Evolutionary conservation across 2,329 filamentous ascomycete genomes (phyloP).

Genomic region (Microthyrium microscopicum): DNA sequence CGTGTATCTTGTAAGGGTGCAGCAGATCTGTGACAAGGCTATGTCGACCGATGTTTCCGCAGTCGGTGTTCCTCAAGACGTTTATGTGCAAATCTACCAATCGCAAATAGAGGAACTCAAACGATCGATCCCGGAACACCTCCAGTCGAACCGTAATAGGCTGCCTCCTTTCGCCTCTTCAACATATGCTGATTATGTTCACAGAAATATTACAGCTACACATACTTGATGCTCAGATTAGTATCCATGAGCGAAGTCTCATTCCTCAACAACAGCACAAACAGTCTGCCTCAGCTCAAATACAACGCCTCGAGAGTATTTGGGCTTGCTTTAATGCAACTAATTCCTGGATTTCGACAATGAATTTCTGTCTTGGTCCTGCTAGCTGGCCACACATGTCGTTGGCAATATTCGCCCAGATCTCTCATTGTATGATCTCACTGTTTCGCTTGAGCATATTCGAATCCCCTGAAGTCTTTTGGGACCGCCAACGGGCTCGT

Average conservation of each 20-base stretch:
- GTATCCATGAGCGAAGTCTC: too few relatives aligned
- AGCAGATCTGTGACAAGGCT: slow-evolving; percentile 13
- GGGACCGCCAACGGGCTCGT: slow-evolving; percentile 19
- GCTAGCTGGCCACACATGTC: slow-evolving; percentile 18
- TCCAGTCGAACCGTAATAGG: too few relatives aligned
- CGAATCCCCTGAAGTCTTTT: slow-evolving; percentile 21
- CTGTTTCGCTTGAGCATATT: slow-evolving; percentile 25
- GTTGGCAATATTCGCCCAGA: slow-evolving; percentile 19
- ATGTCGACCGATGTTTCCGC: too few relatives aligned
- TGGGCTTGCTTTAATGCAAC: slow-evolving; percentile 2
- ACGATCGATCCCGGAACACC: too few relatives aligned
- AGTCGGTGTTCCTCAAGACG: too few relatives aligned
- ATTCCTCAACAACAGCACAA: background rate
- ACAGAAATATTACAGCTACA: too few relatives aligned
- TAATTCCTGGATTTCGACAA: slow-evolving; percentile 2
- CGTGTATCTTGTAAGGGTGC: slow-evolving; percentile 22
- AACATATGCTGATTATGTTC: too few relatives aligned
- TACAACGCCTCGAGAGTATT: background rate
- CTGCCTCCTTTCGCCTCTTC: too few relatives aligned
- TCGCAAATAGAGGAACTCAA: too few relatives aligned
- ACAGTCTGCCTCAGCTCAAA: background rate
- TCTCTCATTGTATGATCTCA: slow-evolving; percentile 22
- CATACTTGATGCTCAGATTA: too few relatives aligned
- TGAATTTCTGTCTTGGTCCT: slow-evolving; percentile 13
- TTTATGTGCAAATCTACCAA: too few relatives aligned